Evolutionary conservation across 768 basidiomycete species (phyloP), one percentile per base, ranked within the genome.

Genomic region (Leccinum rimulosum): DNA sequence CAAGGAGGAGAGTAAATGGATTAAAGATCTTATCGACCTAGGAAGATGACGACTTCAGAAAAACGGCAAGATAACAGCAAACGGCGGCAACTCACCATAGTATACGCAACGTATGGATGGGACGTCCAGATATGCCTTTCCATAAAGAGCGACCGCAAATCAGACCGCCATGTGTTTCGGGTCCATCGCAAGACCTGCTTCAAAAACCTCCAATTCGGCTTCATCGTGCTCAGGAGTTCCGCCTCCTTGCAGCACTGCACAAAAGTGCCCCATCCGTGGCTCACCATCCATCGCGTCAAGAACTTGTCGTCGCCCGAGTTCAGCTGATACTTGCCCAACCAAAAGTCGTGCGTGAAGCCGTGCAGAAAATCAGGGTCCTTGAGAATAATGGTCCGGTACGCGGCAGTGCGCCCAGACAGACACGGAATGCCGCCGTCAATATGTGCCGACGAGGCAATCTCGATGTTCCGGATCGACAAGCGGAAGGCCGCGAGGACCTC

Each of bases 301-400:
- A 93, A 96, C 74, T 96, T 94, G 79, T 93, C 91, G 75, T 95
- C 93, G 25, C 93, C 93, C 3, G 91, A 93, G 73, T 95, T 95
- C 63, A 95, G 85, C 73, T 95, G 93, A 75, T 95, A 96, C 75
- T 94, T 95, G 56, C 88, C 91, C 36, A 94, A 74, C 93, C 93
- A 95, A 69, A 86, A 91, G 73, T 96, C 94, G 73, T 95, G 91
- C 15, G 93, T 95, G 76, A 96, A 97, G 28, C 91, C 91, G 66
- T 93, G 86, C 22, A 96, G 71, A 73, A 97, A 97, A 60, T 93
- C 92, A 9, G 94, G 94, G 70, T 95, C 95, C 74, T 95, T 95
- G 63, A 97, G 82, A 64, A 96, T 96, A 73, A 95, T 86, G 7
- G 93, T 95, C 57, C 95, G 85, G 74, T 96, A 95, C 0, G 94